Percentiles rank a stretch among this genome's conserved stretches.
Conservation (phyloP, 768 basidiomycete genomes). For the Hygrophoropsis aurantiaca region DNA sequence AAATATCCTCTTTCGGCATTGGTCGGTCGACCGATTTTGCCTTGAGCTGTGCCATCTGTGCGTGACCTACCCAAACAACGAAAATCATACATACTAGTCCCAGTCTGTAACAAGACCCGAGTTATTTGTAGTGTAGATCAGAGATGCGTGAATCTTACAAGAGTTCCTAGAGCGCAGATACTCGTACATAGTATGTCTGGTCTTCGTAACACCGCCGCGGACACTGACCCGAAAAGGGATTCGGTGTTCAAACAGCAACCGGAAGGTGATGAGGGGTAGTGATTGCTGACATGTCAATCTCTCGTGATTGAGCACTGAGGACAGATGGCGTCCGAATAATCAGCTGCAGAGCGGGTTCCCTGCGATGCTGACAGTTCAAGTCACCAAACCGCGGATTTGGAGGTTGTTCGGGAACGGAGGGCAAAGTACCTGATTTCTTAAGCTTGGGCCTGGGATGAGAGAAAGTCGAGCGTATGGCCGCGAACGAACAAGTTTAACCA, state of each 20-base stretch:
- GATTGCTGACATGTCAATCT: too few species aligned
- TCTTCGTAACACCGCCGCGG: background rate
- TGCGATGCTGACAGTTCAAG: background rate
- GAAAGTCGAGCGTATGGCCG: background rate
- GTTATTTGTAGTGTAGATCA: background rate
- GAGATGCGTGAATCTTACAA: background rate
- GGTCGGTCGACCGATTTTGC: background rate
- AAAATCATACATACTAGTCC: too few species aligned
- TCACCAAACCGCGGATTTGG: background rate
- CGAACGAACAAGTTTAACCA: background rate
- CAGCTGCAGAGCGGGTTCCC: background rate
- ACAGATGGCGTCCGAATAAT: background rate
- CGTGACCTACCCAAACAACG: too few species aligned
- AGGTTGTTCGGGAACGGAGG: background rate
- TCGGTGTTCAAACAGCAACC: background rate
- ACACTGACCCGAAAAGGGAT: background rate
- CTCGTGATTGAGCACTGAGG: background rate
- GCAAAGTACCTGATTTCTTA: background rate
- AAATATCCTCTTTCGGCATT: constrained; percentile 2
- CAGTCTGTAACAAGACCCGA: background rate
- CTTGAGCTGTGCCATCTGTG: too few species aligned
- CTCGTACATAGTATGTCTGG: too few species aligned
- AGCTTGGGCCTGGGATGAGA: background rate
- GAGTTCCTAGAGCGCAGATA: too few species aligned
- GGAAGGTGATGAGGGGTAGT: background rate